These are phyloP conservation scores for Malbranchea zuffiana DNA, from an alignment of 2,329 filamentous ascomycete genomes.

Conservation along the genomic window DNA sequence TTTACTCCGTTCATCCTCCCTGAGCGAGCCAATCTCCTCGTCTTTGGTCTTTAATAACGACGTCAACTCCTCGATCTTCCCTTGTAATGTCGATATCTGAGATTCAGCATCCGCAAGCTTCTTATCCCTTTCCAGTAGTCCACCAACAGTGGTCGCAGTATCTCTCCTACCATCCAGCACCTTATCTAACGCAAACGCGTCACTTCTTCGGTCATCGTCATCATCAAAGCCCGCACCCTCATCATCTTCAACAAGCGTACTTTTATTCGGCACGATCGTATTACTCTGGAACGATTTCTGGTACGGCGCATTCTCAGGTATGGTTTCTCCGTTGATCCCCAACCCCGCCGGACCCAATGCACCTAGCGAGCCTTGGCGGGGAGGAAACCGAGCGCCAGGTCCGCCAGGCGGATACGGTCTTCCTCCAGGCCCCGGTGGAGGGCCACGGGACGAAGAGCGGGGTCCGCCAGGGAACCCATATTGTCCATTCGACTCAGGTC, in stretches of 20 bases:
- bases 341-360: conserved; percentile 32
- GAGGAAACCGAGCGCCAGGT: conserved; percentile 28
- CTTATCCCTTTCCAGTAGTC: conserved; percentile 48
- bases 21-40: conserved; percentile 51
- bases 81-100: conserved; percentile 63
- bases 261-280: conserved; percentile 95
- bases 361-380: conserved; percentile 33
- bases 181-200: conserved; percentile 52
- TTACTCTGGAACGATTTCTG: conserved; percentile 90
- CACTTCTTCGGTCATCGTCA: conserved; percentile 48
- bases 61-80: conserved; percentile 63
- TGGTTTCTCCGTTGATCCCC: conserved; percentile 51
- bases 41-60: conserved; percentile 58
- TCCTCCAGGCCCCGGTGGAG: conserved; percentile 25
- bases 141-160: conserved; percentile 39
- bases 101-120: conserved; percentile 69
- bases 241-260: conserved; percentile 92
- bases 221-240: conserved; percentile 56
- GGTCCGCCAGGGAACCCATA: conserved; percentile 23
- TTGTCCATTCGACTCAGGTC: conserved; percentile 18
- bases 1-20: conserved; percentile 48
- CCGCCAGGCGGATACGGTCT: conserved; percentile 23
- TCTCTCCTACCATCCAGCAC: conserved; percentile 36
- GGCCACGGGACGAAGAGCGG: conserved; percentile 33
- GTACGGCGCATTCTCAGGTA: conserved; percentile 52